Conservation (phyloP, 1,284 basidiomycete genomes). For the Cystobasidium slooffiae region DNA sequence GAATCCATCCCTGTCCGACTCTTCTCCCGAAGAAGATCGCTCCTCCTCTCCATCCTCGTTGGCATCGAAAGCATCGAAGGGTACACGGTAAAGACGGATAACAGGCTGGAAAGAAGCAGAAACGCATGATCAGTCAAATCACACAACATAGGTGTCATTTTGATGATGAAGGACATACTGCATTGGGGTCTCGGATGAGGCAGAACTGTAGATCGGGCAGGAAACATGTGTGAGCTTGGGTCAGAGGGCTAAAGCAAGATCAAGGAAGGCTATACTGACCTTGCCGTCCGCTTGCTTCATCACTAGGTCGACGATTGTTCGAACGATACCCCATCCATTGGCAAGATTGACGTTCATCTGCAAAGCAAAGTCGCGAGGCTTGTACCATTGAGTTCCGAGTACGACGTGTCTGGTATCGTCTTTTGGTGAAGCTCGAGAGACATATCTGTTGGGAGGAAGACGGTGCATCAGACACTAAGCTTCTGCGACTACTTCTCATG, state of each 20-base stretch:
- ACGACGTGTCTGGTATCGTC: conserved; percentile 96
- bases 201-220: conserved; percentile 65
- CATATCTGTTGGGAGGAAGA: conserved; percentile 59
- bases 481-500: background rate
- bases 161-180: conserved; percentile 64
- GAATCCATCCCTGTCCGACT: conserved; percentile 42
- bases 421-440: conserved; percentile 89
- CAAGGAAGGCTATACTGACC: background rate
- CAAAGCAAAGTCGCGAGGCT: conserved; percentile 88
- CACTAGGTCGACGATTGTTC: conserved; percentile 87
- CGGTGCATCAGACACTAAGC: conserved; percentile 42
- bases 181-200: conserved; percentile 93
- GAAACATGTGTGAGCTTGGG: background rate
- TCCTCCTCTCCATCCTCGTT: conserved; percentile 63
- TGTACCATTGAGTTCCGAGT: conserved; percentile 90
- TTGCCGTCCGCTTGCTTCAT: conserved; percentile 96
- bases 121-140: conserved; percentile 24
- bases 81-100: conserved; percentile 90
- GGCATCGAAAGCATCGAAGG: conserved; percentile 75
- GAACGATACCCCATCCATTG: conserved; percentile 98
- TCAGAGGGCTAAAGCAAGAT: background rate
- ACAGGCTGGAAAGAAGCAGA: conserved; percentile 67
- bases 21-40: conserved; percentile 15
- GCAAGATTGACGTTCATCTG: conserved; percentile 94
- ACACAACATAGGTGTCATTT: background rate